Conservation (phyloP, 192 early-diverging fungal genomes). For the Chytriomyces hyalinus region DNA sequence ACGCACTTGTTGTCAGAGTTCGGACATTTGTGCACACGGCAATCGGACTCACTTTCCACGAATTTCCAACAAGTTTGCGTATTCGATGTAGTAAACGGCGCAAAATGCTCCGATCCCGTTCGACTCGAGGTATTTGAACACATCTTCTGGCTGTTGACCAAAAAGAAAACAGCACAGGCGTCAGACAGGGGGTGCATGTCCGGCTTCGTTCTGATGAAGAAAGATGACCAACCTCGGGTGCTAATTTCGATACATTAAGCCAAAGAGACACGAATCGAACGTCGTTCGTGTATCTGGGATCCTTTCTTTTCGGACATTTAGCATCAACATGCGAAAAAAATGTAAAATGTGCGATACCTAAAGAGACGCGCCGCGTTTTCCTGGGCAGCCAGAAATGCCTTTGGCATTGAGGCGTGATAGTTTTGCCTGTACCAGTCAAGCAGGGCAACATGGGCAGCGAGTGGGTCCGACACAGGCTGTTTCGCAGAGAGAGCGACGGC, state of each 20-base stretch:
- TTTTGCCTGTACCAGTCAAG: conserved; percentile 45
- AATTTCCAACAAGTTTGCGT: conserved; percentile 66
- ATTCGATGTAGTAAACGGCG: conserved; percentile 79
- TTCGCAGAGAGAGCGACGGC: conserved; percentile 8
- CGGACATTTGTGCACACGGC: conserved; percentile 11
- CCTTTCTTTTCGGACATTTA: conserved; percentile 21
- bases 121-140: conserved; percentile 75
- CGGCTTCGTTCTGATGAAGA: too few species aligned
- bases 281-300: conserved; percentile 53
- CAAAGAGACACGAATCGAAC: conserved; percentile 62
- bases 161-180: too few species aligned
- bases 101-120: conserved; percentile 74
- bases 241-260: conserved; percentile 60
- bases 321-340: not conserved
- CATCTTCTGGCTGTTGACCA: conserved; percentile 55
- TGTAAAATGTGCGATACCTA: conserved; percentile 3
- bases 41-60: conserved; percentile 28
- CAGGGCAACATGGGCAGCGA: conserved; percentile 45
- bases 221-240: not conserved
- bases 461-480: conserved; percentile 36
- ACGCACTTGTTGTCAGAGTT: conserved; percentile 22
- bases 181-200: too few species aligned
- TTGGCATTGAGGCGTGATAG: conserved; percentile 36
- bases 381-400: conserved; percentile 23
- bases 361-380: conserved; percentile 43